A percentile compares a stretch with the other conserved stretches of the same genome.
Evolutionary conservation across 257 asterid genomes (phyloP).

Genomic region (Paraleonurus japonicus): DNA sequence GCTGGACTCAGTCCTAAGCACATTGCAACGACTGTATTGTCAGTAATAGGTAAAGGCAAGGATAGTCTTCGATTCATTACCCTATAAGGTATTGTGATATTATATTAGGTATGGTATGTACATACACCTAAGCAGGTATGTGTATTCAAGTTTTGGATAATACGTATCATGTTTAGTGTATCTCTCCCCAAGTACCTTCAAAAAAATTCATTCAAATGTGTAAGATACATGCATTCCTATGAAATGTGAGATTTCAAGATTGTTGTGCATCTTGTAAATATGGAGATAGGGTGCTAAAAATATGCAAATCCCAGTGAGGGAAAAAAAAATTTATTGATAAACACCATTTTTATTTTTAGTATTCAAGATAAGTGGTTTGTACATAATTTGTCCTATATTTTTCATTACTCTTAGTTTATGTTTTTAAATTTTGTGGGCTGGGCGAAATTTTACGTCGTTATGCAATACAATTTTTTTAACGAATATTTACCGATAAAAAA

Average conservation of each 20-base stretch:
- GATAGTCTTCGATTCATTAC: background rate
- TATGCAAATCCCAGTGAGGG: too few relatives aligned
- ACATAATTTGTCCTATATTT: too few relatives aligned
- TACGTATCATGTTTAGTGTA: background rate
- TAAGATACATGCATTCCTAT: background rate
- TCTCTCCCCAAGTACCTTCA: too few relatives aligned
- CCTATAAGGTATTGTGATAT: background rate
- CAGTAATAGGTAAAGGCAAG: slow-evolving; percentile 38
- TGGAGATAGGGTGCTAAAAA: background rate
- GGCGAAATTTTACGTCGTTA: too few relatives aligned
- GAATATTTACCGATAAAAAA: too few relatives aligned
- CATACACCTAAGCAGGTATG: background rate
- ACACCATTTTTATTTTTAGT: background rate
- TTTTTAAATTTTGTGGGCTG: too few relatives aligned
- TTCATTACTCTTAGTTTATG: too few relatives aligned
- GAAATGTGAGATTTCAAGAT: background rate
- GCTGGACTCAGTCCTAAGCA: background rate
- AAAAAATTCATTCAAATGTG: background rate
- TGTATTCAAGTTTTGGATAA: background rate
- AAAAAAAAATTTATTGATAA: too few relatives aligned
- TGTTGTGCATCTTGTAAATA: background rate
- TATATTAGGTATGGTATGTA: too few relatives aligned
- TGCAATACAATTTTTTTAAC: too few relatives aligned
- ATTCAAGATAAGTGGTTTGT: background rate
- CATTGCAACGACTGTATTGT: slow-evolving; percentile 36